Percentiles rank a stretch among this genome's conserved stretches.
These are phyloP conservation scores for Quillaja saponaria DNA, from an alignment of 306 rosid genomes.

Conservation along the genomic window DNA sequence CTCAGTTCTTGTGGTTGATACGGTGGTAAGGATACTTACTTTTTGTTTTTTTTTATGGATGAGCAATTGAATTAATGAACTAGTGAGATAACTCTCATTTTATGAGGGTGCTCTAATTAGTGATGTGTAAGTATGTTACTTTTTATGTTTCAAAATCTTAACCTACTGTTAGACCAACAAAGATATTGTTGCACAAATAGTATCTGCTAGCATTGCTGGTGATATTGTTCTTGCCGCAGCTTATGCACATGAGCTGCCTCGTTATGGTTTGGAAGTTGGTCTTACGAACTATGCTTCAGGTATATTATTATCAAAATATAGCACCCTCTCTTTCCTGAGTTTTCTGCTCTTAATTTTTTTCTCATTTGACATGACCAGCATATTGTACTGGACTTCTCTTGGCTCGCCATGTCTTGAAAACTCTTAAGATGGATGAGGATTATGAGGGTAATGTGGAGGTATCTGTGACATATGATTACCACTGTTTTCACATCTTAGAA, in stretches of 20 bases:
- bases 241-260: slow-evolving; percentile 73
- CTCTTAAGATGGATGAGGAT: slow-evolving; percentile 75
- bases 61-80: too few relatives aligned
- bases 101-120: too few relatives aligned
- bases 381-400: slow-evolving; percentile 90
- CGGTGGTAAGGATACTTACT: too few relatives aligned
- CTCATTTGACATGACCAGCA: slow-evolving; percentile 40
- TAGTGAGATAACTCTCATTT: too few relatives aligned
- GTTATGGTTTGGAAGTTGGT: slow-evolving; percentile 77
- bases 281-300: slow-evolving; percentile 95
- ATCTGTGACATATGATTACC: too few relatives aligned
- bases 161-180: slow-evolving; percentile 68
- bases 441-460: slow-evolving; percentile 95
- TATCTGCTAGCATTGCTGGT: slow-evolving; percentile 85
- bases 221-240: slow-evolving; percentile 83
- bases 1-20: too few relatives aligned
- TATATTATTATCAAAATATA: slow-evolving; percentile 9
- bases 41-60: too few relatives aligned
- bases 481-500: too few relatives aligned
- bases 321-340: neutral
- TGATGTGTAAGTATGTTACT: neutral
- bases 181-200: slow-evolving; percentile 65
- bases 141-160: too few relatives aligned
- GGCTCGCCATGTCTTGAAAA: slow-evolving; percentile 77
- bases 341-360: too few relatives aligned